Percentiles rank a stretch among this genome's conserved stretches.
Evolutionary conservation across 192 early-diverging fungal species (phyloP).

Genomic region (Mortierella alpina): DNA sequence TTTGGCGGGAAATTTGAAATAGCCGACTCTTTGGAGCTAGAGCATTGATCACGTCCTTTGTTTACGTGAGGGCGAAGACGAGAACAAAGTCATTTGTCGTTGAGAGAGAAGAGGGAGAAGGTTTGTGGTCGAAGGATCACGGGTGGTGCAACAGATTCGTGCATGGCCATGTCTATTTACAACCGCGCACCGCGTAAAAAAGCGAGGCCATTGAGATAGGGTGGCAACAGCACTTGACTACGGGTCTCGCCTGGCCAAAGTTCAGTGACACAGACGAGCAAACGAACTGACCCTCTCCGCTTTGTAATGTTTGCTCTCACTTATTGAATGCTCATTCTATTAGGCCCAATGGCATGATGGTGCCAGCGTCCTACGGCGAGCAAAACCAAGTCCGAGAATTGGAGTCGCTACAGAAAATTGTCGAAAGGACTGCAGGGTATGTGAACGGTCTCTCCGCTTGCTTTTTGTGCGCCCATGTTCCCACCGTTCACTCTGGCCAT

Average conservation of each 20-base stretch:
- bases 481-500: not conserved
- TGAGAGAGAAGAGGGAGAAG: not conserved
- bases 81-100: not conserved
- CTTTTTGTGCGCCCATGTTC: not conserved
- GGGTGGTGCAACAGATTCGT: too few relatives aligned
- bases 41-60: not conserved
- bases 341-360: constrained; percentile 34
- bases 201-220: too few relatives aligned
- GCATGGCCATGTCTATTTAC: too few relatives aligned
- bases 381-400: constrained; percentile 43
- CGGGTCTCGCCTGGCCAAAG: too few relatives aligned
- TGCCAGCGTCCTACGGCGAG: constrained; percentile 10
- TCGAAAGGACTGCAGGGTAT: constrained; percentile 53
- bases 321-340: not conserved
- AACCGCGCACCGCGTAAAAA: too few relatives aligned
- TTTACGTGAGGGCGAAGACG: not conserved
- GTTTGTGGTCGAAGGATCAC: too few relatives aligned
- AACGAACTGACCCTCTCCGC: not conserved
- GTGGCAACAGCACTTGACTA: too few relatives aligned
- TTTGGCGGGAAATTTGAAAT: too few relatives aligned
- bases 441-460: not conserved
- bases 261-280: too few relatives aligned
- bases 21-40: too few relatives aligned
- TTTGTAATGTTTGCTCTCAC: not conserved
- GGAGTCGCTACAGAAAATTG: constrained; percentile 52